Evolutionary conservation across 768 basidiomycete species (phyloP), one percentile per base, ranked within the genome.

Genomic region (Pleurotus djamor): DNA sequence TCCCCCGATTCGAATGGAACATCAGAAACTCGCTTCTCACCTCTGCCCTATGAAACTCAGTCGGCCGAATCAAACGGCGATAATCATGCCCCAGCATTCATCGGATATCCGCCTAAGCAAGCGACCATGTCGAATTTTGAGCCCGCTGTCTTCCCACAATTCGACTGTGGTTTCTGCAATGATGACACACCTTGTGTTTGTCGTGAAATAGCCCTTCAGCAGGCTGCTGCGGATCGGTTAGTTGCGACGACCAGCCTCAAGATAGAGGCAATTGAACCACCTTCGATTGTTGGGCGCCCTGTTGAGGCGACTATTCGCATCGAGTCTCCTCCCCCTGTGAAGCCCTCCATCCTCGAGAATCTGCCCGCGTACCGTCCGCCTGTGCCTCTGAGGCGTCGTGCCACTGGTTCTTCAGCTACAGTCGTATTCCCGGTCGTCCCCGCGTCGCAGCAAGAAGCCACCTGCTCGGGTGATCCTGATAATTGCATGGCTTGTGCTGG

Each of bases 401-500:
- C 74, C 36, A 66, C 74, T 1, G 65, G 69, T 44, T 67, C 74
- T 13, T 72, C 70, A 4, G 64, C 71, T 37, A 83, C 80, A 58
- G 72, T 82, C 10, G 72, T 89, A 37, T 91, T 90, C 69, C 81
- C 84, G 7, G 75, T 81, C 16, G 66, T 72, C 28, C 69, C 77
- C 52, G 65, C 73, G 21, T 64, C 73, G 35, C 60, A 61, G 28
- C 60, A 66, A 51, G 63, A 69, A 44, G 59, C 70, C 37, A 61
- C 64, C 28, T 96, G 94, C 71, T 90, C 92, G 14, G 94, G 94
- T 10, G 92, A 96, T 67, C 94, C 94, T 2, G 79, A 83, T 7
- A 94, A 94, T 71, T 96, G 94, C 68, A 70, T 83, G 55, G 94
- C 92, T 4, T 96, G 94, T 68, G 88, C 87, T 4, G 88, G 91